phyloP scores from a whole-genome alignment of 148 eudicot genomes.

The Linanthus parryae region DNA sequence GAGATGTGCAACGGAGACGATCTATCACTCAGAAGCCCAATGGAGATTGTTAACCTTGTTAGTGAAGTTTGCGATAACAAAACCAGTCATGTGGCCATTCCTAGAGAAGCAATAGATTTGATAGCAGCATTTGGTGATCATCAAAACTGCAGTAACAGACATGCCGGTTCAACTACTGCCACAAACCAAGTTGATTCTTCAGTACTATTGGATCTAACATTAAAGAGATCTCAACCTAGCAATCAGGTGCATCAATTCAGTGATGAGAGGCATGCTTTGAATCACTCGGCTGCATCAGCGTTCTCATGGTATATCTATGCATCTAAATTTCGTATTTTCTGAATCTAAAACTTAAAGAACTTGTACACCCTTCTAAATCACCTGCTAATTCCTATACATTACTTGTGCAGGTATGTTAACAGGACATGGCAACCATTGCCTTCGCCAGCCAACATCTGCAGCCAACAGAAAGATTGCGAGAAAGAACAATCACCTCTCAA shows the following conservation, averaged over 20 bases:
- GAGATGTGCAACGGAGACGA: slow-evolving; percentile 22
- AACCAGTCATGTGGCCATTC: slow-evolving; percentile 18
- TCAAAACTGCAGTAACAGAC: slow-evolving; percentile 18
- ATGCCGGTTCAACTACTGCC: slow-evolving; percentile 21
- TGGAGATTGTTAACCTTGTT: slow-evolving; percentile 16
- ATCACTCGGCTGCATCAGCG: slow-evolving; percentile 79
- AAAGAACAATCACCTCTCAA: slow-evolving; percentile 24
- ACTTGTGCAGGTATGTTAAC: slow-evolving; percentile 50
- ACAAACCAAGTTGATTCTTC: slow-evolving; percentile 36
- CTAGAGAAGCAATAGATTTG: slow-evolving; percentile 68
- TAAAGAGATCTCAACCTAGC: slow-evolving; percentile 52
- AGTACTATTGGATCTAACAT: slow-evolving; percentile 63
- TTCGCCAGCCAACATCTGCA: slow-evolving; percentile 30
- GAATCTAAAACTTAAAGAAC: neutral
- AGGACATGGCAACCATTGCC: slow-evolving; percentile 25
- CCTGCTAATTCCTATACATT: slow-evolving; percentile 2
- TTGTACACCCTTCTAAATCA: slow-evolving; percentile 7
- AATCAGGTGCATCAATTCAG: slow-evolving; percentile 30
- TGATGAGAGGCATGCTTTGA: slow-evolving; percentile 40
- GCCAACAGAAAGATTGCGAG: slow-evolving; percentile 30
- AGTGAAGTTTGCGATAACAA: slow-evolving; percentile 23
- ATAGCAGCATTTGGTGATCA: slow-evolving; percentile 63
- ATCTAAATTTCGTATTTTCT: neutral
- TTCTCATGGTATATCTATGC: slow-evolving; percentile 60
- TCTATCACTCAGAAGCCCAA: slow-evolving; percentile 11